phyloP scores from a whole-genome alignment of 768 basidiomycete genomes.

The Rhizopogon vesiculosus region DNA sequence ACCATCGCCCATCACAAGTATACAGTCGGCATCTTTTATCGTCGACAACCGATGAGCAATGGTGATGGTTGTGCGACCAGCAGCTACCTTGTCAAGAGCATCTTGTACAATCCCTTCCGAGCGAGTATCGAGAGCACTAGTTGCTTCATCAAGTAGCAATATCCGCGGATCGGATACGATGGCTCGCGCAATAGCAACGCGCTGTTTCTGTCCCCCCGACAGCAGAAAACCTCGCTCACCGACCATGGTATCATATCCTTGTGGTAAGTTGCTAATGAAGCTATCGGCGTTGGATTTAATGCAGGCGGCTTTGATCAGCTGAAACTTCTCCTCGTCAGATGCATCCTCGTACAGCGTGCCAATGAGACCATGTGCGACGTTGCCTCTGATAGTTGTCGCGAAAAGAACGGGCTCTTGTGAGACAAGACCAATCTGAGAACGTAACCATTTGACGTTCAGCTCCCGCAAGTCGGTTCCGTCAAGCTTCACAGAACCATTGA shows the following conservation, averaged over 20 bases:
- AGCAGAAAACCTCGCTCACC: slow-evolving; percentile 47
- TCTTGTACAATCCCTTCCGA: slow-evolving; percentile 50
- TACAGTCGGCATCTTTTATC: slow-evolving; percentile 42
- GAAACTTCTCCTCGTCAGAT: slow-evolving; percentile 36
- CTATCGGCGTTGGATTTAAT: slow-evolving; percentile 48
- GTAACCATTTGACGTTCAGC: slow-evolving; percentile 46
- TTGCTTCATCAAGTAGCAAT: slow-evolving; percentile 46
- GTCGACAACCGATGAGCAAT: slow-evolving; percentile 31
- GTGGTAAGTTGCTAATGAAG: slow-evolving; percentile 42
- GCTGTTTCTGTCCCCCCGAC: slow-evolving; percentile 48
- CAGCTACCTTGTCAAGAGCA: slow-evolving; percentile 46
- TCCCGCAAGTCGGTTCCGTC: slow-evolving; percentile 42
- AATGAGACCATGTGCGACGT: slow-evolving; percentile 46
- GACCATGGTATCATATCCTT: slow-evolving; percentile 48
- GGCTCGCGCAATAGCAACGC: slow-evolving; percentile 49
- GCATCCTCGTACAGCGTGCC: slow-evolving; percentile 37
- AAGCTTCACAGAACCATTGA: slow-evolving; percentile 35
- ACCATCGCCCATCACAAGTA: slow-evolving; percentile 41
- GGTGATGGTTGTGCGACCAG: slow-evolving; percentile 32
- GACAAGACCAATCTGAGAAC: slow-evolving; percentile 47
- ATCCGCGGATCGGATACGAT: slow-evolving; percentile 46
- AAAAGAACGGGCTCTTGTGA: slow-evolving; percentile 49
- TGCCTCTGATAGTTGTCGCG: slow-evolving; percentile 39
- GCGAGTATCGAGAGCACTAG: slow-evolving; percentile 44
- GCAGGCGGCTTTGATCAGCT: slow-evolving; percentile 41